These are phyloP conservation scores for Coemansia sp. DNA, from an alignment of 192 early-diverging fungal species.

Conservation along the genomic window DNA sequence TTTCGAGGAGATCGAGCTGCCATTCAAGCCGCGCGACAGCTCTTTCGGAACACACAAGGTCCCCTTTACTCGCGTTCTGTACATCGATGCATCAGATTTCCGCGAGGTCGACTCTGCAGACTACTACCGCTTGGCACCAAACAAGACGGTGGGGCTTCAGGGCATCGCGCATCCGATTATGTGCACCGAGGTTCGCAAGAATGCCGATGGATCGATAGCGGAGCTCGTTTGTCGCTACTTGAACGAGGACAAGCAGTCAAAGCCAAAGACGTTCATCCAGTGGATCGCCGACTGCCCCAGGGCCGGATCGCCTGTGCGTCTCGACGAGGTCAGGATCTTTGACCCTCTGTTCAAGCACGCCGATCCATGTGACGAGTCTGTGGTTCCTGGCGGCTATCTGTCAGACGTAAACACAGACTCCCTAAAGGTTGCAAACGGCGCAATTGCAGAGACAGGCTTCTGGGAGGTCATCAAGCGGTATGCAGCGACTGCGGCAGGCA, in stretches of 20 bases:
- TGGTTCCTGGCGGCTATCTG: slow-evolving; percentile 88
- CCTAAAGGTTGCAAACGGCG: slow-evolving; percentile 65
- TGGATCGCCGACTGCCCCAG: slow-evolving; percentile 90
- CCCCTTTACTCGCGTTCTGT: slow-evolving; percentile 90
- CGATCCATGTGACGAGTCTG: slow-evolving; percentile 78
- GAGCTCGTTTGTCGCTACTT: slow-evolving; percentile 85
- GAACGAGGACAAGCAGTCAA: slow-evolving; percentile 61
- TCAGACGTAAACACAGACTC: slow-evolving; percentile 84
- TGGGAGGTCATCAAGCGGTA: slow-evolving; percentile 63
- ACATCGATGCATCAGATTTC: slow-evolving; percentile 96
- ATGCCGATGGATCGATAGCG: slow-evolving; percentile 75
- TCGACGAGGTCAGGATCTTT: slow-evolving; percentile 85
- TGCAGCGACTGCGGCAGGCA: slow-evolving; percentile 36
- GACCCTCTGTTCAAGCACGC: slow-evolving; percentile 85
- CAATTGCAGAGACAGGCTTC: slow-evolving; percentile 83
- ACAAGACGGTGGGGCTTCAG: slow-evolving; percentile 93
- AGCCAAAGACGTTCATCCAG: slow-evolving; percentile 98
- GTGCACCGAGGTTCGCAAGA: slow-evolving; percentile 74
- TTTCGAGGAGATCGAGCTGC: slow-evolving; percentile 75
- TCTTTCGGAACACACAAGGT: slow-evolving; percentile 83
- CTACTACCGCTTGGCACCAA: slow-evolving; percentile 91
- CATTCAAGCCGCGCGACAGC: slow-evolving; percentile 87
- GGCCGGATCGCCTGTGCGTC: slow-evolving; percentile 77
- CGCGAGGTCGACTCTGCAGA: slow-evolving; percentile 89
- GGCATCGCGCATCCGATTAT: slow-evolving; percentile 86